Evolutionary conservation across 495 filamentous ascomycete species (phyloP).

Genomic region (Umbilicaria muhlenbergii): DNA sequence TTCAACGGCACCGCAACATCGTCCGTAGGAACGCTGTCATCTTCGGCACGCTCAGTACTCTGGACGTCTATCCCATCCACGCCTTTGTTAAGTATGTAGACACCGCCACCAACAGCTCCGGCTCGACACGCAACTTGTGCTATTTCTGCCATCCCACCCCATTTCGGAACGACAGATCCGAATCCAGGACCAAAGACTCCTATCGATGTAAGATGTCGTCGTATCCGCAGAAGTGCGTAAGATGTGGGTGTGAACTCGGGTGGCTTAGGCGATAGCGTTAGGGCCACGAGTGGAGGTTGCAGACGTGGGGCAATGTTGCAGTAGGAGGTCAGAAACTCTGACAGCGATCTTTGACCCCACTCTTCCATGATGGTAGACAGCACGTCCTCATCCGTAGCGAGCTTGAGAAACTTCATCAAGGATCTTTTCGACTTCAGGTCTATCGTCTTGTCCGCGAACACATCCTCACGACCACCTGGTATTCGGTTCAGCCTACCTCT

Average conservation of each 20-base stretch:
- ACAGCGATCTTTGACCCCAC: conserved; percentile 28
- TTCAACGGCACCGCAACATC: conserved; percentile 18
- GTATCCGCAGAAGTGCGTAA: conserved; percentile 50
- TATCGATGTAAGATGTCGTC: conserved; percentile 71
- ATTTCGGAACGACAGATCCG: conserved; percentile 73
- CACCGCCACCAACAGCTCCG: conserved; percentile 76
- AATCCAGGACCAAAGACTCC: conserved; percentile 78
- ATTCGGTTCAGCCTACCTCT: conserved; percentile 38
- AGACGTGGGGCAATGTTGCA: conserved; percentile 61
- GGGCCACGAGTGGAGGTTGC: conserved; percentile 56
- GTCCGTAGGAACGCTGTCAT: neutral
- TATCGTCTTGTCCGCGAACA: conserved; percentile 59
- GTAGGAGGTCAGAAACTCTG: conserved; percentile 45
- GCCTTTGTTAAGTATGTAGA: conserved; percentile 70
- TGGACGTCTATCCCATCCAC: conserved; percentile 25
- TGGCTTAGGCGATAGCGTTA: conserved; percentile 55
- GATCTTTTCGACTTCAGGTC: conserved; percentile 61
- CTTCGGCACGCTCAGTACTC: conserved; percentile 3
- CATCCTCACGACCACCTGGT: conserved; percentile 73
- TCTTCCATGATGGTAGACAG: conserved; percentile 19
- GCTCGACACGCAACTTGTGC: conserved; percentile 86
- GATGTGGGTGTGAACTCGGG: conserved; percentile 42
- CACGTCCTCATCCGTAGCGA: conserved; percentile 45
- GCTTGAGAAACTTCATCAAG: conserved; percentile 80
- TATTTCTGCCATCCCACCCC: conserved; percentile 85